Percentiles rank a stretch among this genome's conserved stretches.
phyloP scores from a whole-genome alignment of 129 eudicot species.

The Cynara cardunculus region DNA sequence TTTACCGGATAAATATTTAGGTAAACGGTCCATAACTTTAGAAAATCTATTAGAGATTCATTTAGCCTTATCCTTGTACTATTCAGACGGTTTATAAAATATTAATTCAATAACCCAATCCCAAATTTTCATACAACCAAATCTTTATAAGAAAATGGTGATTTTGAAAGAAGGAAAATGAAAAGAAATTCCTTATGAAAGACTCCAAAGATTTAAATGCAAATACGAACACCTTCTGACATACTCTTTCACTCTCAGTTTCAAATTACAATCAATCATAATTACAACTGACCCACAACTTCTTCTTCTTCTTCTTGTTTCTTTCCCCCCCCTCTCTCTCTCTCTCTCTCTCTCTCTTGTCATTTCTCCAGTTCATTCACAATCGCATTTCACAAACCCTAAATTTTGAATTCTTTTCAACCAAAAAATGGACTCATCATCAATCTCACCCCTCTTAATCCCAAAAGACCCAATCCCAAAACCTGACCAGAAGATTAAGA shows the following conservation, averaged over 20 bases:
- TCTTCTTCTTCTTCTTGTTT: not conserved
- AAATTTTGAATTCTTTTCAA: not conserved
- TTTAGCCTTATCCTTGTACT: no score
- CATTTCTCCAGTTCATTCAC: not conserved
- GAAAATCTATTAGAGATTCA: no score
- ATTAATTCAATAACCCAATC: no score
- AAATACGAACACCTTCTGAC: not conserved
- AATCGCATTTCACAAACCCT: not conserved
- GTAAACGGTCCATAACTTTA: no score
- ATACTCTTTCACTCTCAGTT: not conserved
- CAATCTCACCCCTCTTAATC: not conserved
- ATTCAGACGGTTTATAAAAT: no score
- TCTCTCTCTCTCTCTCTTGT: not conserved
- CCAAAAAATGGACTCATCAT: not conserved
- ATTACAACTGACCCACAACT: not conserved
- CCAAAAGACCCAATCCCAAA: not conserved
- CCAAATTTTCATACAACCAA: no score
- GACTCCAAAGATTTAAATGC: not conserved
- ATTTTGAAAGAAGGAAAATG: not conserved
- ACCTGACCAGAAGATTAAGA: not conserved
- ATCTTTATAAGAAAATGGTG: no score
- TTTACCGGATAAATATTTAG: no score
- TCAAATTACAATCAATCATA: constrained; percentile 8
- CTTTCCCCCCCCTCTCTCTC: not conserved
- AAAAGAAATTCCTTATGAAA: not conserved